Conservation (phyloP, 2,329 filamentous ascomycete species). For the Seiridium cupressi region DNA sequence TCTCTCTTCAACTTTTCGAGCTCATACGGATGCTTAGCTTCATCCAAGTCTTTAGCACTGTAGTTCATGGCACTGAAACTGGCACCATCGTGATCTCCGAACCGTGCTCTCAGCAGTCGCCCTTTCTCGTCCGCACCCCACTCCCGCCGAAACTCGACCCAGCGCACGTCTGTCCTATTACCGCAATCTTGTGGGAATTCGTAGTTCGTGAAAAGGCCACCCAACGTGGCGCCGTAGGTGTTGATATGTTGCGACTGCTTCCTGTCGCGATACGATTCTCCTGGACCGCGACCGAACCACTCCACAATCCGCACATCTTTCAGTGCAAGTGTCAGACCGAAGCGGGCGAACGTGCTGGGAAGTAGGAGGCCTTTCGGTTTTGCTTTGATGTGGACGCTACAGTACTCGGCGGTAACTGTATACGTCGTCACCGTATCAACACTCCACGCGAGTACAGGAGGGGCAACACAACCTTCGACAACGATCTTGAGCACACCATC, state of each 20-base stretch:
- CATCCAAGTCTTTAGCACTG: constrained; percentile 49
- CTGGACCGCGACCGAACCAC: constrained; percentile 70
- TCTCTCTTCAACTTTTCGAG: constrained; percentile 45
- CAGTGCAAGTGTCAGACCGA: constrained; percentile 56
- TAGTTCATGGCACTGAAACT: constrained; percentile 60
- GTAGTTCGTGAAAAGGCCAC: constrained; percentile 57
- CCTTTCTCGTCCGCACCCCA: constrained; percentile 26
- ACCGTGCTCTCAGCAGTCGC: constrained; percentile 40
- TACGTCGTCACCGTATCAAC: constrained; percentile 52
- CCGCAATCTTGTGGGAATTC: constrained; percentile 68
- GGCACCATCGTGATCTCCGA: constrained; percentile 43
- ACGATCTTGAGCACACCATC: constrained; percentile 36
- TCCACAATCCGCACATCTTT: constrained; percentile 34
- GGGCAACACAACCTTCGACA: constrained; percentile 55
- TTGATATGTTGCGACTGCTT: constrained; percentile 60
- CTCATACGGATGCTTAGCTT: constrained; percentile 59
- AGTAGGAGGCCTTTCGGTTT: constrained; percentile 46
- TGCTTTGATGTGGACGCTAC: constrained; percentile 49
- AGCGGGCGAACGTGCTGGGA: constrained; percentile 58
- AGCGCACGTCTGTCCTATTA: constrained; percentile 62
- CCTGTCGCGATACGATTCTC: constrained; percentile 66
- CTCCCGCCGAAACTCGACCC: constrained; percentile 47
- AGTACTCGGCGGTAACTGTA: constrained; percentile 45
- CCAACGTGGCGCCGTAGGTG: constrained; percentile 44
- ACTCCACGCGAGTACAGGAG: constrained; percentile 63